Base-by-base conservation (phyloP, 768 basidiomycete genomes). In the Psilocybe cyanescens region DNA sequence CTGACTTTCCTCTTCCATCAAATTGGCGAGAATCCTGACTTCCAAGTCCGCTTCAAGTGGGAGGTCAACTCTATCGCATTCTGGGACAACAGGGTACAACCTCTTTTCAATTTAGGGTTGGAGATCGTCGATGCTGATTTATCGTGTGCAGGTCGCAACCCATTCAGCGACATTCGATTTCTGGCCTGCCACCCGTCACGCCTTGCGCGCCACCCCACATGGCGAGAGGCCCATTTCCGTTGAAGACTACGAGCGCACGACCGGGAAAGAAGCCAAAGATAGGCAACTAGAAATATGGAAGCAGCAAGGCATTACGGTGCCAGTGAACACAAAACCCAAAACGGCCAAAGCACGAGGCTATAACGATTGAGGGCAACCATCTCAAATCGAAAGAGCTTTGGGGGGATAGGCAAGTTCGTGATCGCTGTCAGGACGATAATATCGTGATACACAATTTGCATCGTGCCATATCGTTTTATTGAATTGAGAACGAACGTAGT, bases 91-190 rank as follows among this genome's bases (percentile, higher is more conserved):
- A 81, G 92, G 72, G 90, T 90, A 64, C 41, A 82, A 44, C 56
- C 24, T 8, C 44, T 12, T 53, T 7, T 12, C 50, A 4, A 31
- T 28, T 41, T 51, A 17, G 46, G 14, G 19, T 19, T 53, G 35
- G 31, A 50, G 30, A 49, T 33, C 4, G 17, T 47, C 6, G 28
- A 16, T 29, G 17, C 6, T 31, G n/a, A 39, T 8, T 30, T 12
- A 19, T 30, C 31, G 19, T 53, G n/a, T 55, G n/a, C 62, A 90
- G 89, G 70, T 91, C 60, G 87, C 88, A 44, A 90, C 83, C 12
- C 94, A 95, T 67, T 85, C 87, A 17, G 92, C 91, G 11, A 92
- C 85, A 11, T 93, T 92, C 68, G 91, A 94, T 73, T 92, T 91
- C 73, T 93, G 85, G 86, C 90, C 90, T 8, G 81, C 83, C 37